Percentiles rank a stretch among this genome's conserved stretches.
phyloP scores from a whole-genome alignment of 73 alveolate genomes.

The Uronychia binucleata region DNA sequence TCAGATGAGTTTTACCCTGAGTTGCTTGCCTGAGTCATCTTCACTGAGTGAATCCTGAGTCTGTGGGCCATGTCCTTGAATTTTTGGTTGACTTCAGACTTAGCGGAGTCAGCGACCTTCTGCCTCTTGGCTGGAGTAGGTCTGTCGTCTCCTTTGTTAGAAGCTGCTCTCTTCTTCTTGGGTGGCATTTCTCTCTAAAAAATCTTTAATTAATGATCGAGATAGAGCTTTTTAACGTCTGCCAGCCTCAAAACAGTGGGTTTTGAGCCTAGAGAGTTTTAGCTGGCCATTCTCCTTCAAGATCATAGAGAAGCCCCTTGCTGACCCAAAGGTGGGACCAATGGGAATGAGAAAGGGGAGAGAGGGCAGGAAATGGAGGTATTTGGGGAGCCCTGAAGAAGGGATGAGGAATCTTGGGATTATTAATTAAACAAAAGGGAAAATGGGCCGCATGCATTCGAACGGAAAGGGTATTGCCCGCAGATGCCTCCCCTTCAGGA shows the following conservation, averaged over 20 bases:
- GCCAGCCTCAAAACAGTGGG: not conserved
- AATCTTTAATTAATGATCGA: not conserved
- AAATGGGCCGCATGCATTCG: constrained; percentile 95
- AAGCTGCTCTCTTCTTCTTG: not conserved
- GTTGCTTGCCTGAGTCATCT: constrained; percentile 71
- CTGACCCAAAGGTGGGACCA: not conserved
- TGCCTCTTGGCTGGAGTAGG: constrained; percentile 10
- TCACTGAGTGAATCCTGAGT: constrained; percentile 64
- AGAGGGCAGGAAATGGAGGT: not conserved
- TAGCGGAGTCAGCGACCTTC: not conserved
- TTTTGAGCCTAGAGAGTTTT: not conserved
- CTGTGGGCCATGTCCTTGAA: constrained; percentile 38
- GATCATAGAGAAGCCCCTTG: not conserved
- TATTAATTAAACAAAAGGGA: constrained; percentile 37
- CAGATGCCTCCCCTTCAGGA: constrained; percentile 89
- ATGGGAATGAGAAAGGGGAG: not conserved
- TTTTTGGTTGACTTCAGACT: not conserved
- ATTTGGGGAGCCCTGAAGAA: not conserved
- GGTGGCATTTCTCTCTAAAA: not conserved
- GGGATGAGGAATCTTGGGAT: not conserved
- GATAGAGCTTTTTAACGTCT: not conserved
- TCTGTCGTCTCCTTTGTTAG: not conserved
- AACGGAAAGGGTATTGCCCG: constrained; percentile 90
- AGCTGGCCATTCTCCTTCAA: not conserved
- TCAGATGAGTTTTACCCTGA: constrained; percentile 49